Percentiles rank a stretch among this genome's conserved stretches.
These are phyloP conservation scores for Quercus berberidifolia DNA, from an alignment of 306 rosid species.

Conservation along the genomic window DNA sequence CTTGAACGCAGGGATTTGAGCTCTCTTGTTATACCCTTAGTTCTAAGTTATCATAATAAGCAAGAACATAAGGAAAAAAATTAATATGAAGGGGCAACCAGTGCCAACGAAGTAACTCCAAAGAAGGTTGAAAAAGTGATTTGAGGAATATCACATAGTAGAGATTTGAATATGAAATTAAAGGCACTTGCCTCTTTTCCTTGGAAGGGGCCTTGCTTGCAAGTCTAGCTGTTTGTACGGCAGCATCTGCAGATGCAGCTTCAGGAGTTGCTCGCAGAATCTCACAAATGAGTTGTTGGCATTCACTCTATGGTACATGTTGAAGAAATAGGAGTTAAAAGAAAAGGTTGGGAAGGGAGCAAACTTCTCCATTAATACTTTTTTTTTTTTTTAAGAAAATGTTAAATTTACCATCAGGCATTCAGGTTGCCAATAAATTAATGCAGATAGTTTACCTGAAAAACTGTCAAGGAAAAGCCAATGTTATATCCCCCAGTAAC, in stretches of 20 bases:
- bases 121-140: not conserved
- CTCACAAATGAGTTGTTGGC: slow-evolving; percentile 99
- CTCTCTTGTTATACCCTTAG: not conserved
- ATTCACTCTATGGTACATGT: slow-evolving; percentile 69
- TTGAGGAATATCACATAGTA: slow-evolving; percentile 8
- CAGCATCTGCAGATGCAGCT: slow-evolving; percentile 99
- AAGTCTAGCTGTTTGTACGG: slow-evolving; percentile 98
- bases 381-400: not conserved
- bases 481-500: slow-evolving; percentile 93
- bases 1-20: not conserved
- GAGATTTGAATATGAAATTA: slow-evolving; percentile 21
- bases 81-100: slow-evolving; percentile 7
- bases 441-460: slow-evolving; percentile 59
- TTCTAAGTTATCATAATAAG: not conserved
- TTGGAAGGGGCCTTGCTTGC: slow-evolving; percentile 93
- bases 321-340: slow-evolving; percentile 20
- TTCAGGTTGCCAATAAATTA: slow-evolving; percentile 1
- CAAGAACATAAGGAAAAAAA: not conserved
- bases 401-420: slow-evolving; percentile 17
- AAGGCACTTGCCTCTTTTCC: slow-evolving; percentile 69
- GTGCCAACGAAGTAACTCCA: slow-evolving; percentile 6
- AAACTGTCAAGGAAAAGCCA: slow-evolving; percentile 91
- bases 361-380: not conserved
- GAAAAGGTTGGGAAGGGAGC: slow-evolving; percentile 9
- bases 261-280: slow-evolving; percentile 98